Percentiles rank a stretch among this genome's conserved stretches.
Conservation (phyloP, 164 flowering plant genomes). For the Houttuynia cordata region DNA sequence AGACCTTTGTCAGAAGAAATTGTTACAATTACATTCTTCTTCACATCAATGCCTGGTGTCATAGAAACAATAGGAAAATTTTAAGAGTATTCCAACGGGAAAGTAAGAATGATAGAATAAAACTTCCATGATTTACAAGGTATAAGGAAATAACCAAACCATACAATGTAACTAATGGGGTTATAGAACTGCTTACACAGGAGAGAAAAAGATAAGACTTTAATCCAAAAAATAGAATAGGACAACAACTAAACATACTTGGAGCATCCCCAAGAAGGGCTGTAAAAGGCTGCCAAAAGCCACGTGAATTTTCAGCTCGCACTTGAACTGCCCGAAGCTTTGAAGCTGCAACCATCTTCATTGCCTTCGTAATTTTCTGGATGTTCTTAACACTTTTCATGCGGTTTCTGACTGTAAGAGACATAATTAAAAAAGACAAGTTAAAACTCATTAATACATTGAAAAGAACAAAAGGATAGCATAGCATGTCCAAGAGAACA, state of each 20-base stretch:
- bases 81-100: background rate
- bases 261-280: conserved; percentile 95
- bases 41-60: conserved; percentile 64
- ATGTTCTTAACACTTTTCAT: conserved; percentile 97
- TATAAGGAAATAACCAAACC: background rate
- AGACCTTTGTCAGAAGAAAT: conserved; percentile 96
- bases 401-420: conserved; percentile 67
- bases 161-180: background rate
- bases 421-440: background rate
- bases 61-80: conserved; percentile 2
- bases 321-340: conserved; percentile 78
- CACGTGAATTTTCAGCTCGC: conserved; percentile 92
- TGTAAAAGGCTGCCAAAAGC: conserved; percentile 95
- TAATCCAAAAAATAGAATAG: background rate
- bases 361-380: conserved; percentile 96
- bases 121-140: no score
- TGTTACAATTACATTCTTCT: conserved; percentile 77
- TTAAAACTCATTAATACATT: background rate
- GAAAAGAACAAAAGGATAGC: background rate
- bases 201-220: no score
- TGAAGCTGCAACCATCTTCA: conserved; percentile 99
- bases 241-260: conserved; percentile 34
- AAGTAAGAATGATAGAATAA: no score
- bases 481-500: background rate
- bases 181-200: background rate